Percentiles rank a stretch among this genome's conserved stretches.
These are phyloP conservation scores for Xylariomycetidae sp. DNA, from an alignment of 2,329 filamentous ascomycete genomes.

Conservation along the genomic window DNA sequence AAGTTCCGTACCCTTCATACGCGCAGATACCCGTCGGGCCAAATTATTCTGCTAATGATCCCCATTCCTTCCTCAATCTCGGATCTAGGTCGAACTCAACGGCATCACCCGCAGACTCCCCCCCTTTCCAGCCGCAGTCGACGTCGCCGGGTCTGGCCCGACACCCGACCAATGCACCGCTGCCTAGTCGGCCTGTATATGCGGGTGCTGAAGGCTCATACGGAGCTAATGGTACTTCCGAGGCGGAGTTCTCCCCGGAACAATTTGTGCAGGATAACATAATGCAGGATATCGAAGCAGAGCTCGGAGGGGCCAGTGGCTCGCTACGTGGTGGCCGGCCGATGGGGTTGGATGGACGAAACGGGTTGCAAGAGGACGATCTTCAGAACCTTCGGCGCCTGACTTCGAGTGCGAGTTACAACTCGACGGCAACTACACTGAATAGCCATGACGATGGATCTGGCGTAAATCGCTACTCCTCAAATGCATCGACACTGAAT, in stretches of 20 bases:
- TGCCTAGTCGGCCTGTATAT: conserved; percentile 50
- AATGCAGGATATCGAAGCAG: conserved; percentile 55
- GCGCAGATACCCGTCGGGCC: conserved; percentile 51
- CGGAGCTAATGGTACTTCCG: conserved; percentile 33
- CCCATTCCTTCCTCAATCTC: conserved; percentile 39
- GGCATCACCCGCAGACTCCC: conserved; percentile 42
- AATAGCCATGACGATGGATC: conserved; percentile 30
- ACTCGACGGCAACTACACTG: conserved; percentile 45
- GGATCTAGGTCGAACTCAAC: conserved; percentile 46
- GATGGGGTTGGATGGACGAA: conserved; percentile 29
- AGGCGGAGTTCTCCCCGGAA: conserved; percentile 32
- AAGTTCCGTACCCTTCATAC: conserved; percentile 47
- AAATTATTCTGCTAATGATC: conserved; percentile 43
- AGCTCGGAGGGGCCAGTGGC: conserved; percentile 37
- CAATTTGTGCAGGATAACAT: conserved; percentile 46
- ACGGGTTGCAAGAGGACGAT: conserved; percentile 45
- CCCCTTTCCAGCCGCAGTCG: conserved; percentile 35
- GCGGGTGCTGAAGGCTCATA: conserved; percentile 37
- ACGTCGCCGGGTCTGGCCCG: conserved; percentile 43
- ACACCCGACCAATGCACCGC: conserved; percentile 56
- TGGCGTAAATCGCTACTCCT: conserved; percentile 35
- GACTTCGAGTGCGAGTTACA: conserved; percentile 33
- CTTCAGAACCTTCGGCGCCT: conserved; percentile 39
- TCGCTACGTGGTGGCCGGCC: conserved; percentile 37
- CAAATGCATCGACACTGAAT: conserved; percentile 36